phyloP scores from a whole-genome alignment of 257 asterid species.

The Eucommia ulmoides region DNA sequence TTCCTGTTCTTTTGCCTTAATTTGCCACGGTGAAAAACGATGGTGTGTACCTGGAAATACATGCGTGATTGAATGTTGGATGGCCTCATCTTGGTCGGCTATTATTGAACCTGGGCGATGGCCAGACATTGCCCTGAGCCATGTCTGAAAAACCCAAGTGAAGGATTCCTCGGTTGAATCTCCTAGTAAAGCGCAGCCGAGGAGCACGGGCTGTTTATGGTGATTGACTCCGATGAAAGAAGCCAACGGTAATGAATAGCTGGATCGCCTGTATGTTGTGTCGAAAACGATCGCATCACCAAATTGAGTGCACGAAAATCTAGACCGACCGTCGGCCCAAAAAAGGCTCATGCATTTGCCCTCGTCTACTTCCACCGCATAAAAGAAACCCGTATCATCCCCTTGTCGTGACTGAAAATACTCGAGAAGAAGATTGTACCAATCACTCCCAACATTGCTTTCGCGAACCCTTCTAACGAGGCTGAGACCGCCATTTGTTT shows the following conservation, averaged over 20 bases:
- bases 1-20: slow-evolving; percentile 60
- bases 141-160: slow-evolving; percentile 80
- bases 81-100: slow-evolving; percentile 66
- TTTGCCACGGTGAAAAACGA: slow-evolving; percentile 73
- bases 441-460: slow-evolving; percentile 35
- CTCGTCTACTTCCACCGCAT: slow-evolving; percentile 66
- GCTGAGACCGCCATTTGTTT: not conserved
- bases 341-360: slow-evolving; percentile 63
- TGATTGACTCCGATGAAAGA: slow-evolving; percentile 87
- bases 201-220: slow-evolving; percentile 82
- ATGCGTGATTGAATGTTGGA: slow-evolving; percentile 53
- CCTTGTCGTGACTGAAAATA: slow-evolving; percentile 83
- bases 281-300: slow-evolving; percentile 83
- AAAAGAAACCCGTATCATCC: slow-evolving; percentile 80
- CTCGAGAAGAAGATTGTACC: slow-evolving; percentile 64
- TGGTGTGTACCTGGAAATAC: slow-evolving; percentile 79
- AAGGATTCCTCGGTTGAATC: slow-evolving; percentile 88
- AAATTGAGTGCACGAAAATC: slow-evolving; percentile 77
- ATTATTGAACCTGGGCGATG: slow-evolving; percentile 60
- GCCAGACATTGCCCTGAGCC: slow-evolving; percentile 76
- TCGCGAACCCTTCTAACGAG: not conserved
- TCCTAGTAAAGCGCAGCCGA: slow-evolving; percentile 84
- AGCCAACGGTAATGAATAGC: slow-evolving; percentile 60
- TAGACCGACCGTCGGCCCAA: slow-evolving; percentile 83
- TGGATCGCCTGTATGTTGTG: slow-evolving; percentile 53